These are phyloP conservation scores for Gautieria morchelliformis DNA, from an alignment of 768 basidiomycete genomes.

Conservation along the genomic window DNA sequence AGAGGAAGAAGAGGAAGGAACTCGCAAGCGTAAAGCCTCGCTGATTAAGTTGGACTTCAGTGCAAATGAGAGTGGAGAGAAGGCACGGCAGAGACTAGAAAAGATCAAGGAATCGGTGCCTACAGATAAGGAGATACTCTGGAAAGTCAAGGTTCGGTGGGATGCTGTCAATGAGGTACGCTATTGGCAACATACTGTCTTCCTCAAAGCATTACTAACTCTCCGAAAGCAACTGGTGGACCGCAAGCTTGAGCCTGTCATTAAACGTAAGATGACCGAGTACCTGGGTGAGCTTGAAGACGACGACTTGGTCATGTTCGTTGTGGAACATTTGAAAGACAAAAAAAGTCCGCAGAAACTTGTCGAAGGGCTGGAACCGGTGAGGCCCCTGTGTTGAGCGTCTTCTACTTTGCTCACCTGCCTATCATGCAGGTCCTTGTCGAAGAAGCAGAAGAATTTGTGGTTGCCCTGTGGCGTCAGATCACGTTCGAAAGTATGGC, in stretches of 20 bases:
- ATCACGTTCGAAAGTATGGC: conserved; percentile 94
- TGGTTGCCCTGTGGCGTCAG: conserved; percentile 80
- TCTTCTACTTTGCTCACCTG: not conserved
- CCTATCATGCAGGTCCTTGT: conserved; percentile 61
- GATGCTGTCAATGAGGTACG: conserved; percentile 82
- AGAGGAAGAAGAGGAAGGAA: conserved; percentile 72
- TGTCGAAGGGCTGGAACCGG: conserved; percentile 84
- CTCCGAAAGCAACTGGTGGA: conserved; percentile 59
- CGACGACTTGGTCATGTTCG: conserved; percentile 90
- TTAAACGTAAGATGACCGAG: conserved; percentile 74
- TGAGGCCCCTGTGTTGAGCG: conserved; percentile 32
- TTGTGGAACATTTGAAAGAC: conserved; percentile 85
- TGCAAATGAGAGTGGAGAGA: conserved; percentile 68
- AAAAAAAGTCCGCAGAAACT: conserved; percentile 79
- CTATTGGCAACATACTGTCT: conserved; percentile 1
- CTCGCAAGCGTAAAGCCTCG: conserved; percentile 73
- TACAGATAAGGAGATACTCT: conserved; percentile 64
- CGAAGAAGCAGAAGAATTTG: conserved; percentile 78
- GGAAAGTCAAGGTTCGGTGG: conserved; percentile 85
- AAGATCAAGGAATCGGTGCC: conserved; percentile 70
- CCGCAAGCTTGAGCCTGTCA: conserved; percentile 76
- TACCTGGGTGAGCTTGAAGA: conserved; percentile 90
- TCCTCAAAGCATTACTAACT: not conserved
- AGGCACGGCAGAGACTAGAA: conserved; percentile 70
- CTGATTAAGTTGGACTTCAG: conserved; percentile 89